phyloP scores from a whole-genome alignment of 176 grass and related monocot species.

The Oryza glaberrima region DNA sequence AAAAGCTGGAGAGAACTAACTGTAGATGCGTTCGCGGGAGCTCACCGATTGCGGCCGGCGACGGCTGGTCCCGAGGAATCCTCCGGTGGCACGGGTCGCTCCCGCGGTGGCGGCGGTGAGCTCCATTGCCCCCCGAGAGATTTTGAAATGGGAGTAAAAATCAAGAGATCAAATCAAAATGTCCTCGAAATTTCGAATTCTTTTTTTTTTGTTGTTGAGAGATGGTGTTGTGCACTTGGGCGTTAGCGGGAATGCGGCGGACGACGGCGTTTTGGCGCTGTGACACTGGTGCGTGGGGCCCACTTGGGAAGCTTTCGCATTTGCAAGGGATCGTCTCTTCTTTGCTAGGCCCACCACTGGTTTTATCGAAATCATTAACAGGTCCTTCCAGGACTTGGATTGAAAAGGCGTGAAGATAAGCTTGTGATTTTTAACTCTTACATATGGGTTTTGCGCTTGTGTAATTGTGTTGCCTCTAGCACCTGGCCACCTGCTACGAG shows the following conservation, averaged over 20 bases:
- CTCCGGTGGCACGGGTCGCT: not conserved
- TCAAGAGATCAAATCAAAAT: not conserved
- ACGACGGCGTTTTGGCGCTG: not conserved
- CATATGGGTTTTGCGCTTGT: too few species aligned
- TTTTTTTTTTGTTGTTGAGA: not conserved
- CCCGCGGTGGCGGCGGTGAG: not conserved
- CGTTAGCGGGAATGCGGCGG: conserved; percentile 16
- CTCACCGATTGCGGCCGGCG: not conserved
- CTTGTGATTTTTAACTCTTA: too few species aligned
- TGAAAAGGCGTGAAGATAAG: not conserved
- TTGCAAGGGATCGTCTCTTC: not conserved
- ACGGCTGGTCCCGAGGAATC: not conserved
- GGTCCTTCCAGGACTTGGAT: not conserved
- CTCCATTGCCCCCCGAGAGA: not conserved
- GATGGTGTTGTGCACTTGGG: not conserved
- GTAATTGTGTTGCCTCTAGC: too few species aligned
- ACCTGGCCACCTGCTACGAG: too few species aligned
- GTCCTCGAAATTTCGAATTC: not conserved
- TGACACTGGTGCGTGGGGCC: not conserved
- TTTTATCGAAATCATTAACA: not conserved
- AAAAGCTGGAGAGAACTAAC: not conserved
- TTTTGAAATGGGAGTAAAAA: conserved; percentile 21
- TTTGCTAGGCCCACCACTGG: not conserved
- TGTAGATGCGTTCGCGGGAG: not conserved
- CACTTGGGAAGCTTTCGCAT: not conserved